Percentiles rank a stretch among this genome's conserved stretches.
These are phyloP conservation scores for Chaetomium sp. DNA, from an alignment of 2,329 filamentous ascomycete species.

Conservation along the genomic window DNA sequence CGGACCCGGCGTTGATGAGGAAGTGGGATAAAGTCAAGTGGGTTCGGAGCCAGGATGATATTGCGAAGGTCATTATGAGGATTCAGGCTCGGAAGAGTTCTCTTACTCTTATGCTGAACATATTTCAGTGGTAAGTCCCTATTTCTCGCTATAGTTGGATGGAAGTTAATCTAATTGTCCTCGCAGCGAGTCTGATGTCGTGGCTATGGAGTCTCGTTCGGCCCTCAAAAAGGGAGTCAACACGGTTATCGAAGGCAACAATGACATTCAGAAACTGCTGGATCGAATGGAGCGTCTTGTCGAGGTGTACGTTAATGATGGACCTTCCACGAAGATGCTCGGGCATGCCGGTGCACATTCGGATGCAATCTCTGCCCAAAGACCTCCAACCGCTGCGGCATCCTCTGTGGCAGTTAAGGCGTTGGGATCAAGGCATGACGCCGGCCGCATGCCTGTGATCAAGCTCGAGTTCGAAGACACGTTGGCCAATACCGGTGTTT, in stretches of 20 bases:
- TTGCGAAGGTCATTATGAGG: conserved; percentile 1
- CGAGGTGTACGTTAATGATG: background rate
- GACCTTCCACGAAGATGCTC: conserved; percentile 3
- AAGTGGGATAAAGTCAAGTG: conserved; percentile 9
- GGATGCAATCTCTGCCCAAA: conserved; percentile 2
- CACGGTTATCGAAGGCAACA: conserved; percentile 4
- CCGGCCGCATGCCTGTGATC: conserved; percentile 2
- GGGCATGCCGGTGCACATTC: conserved; percentile 1
- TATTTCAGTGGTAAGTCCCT: conserved; percentile 8
- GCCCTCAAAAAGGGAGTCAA: background rate
- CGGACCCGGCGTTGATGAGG: conserved; percentile 5
- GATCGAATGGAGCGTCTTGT: conserved; percentile 11
- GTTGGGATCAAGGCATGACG: conserved; percentile 1
- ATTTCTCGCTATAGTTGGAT: background rate
- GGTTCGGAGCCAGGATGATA: conserved; percentile 7
- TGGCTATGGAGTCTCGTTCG: conserved; percentile 6
- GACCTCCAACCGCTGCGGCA: conserved; percentile 7
- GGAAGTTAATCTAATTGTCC: background rate
- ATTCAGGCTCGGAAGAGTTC: conserved; percentile 1
- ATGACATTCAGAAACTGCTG: background rate
- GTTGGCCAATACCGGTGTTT: conserved; percentile 9
- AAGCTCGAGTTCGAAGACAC: conserved; percentile 10
- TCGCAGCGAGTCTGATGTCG: conserved; percentile 7
- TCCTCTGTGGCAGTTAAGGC: background rate
- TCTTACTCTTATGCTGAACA: conserved; percentile 9